Percentiles rank a stretch among this genome's conserved stretches.
phyloP scores from a whole-genome alignment of 2,329 filamentous ascomycete genomes.

The Gaeumannomyces tritici region DNA sequence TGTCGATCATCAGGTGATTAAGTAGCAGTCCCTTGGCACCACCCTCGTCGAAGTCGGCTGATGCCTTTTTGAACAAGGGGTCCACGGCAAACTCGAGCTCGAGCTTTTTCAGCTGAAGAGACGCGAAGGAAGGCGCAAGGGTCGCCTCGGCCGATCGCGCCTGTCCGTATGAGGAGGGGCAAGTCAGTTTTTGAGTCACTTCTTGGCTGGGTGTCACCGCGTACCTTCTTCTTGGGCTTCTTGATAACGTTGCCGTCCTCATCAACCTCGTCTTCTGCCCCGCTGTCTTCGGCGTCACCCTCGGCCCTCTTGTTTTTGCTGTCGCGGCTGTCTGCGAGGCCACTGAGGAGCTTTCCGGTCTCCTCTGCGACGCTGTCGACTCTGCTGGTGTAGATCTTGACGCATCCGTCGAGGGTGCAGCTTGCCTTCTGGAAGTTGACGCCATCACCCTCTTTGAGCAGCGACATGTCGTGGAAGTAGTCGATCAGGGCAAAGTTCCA shows the following conservation, averaged over 20 bases:
- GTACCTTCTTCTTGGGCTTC: conserved; percentile 67
- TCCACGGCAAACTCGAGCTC: conserved; percentile 95
- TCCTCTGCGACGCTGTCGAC: conserved; percentile 97
- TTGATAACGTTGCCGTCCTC: conserved; percentile 40
- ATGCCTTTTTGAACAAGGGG: conserved; percentile 97
- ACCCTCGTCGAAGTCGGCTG: conserved; percentile 95
- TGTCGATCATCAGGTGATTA: conserved; percentile 94
- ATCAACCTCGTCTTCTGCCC: conserved; percentile 46
- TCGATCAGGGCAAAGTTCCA: conserved; percentile 99
- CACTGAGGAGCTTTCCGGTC: conserved; percentile 88
- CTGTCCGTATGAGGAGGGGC: conserved; percentile 21
- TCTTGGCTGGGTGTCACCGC: conserved; percentile 10
- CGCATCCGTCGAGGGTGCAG: conserved; percentile 93
- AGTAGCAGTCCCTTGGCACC: conserved; percentile 90
- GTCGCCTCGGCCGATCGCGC: conserved; percentile 88
- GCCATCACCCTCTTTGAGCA: conserved; percentile 89
- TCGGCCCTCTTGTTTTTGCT: conserved; percentile 62
- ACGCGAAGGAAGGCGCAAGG: conserved; percentile 76
- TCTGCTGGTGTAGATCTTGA: conserved; percentile 98
- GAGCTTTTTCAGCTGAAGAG: conserved; percentile 91
- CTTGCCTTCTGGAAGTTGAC: conserved; percentile 99
- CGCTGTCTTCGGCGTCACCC: conserved; percentile 56
- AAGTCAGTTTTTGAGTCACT: neutral
- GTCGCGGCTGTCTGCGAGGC: conserved; percentile 77
- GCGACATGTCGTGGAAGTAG: conserved; percentile 98